Percentiles rank a stretch among this genome's conserved stretches.
These are phyloP conservation scores for Golubevia pallescens DNA, from an alignment of 1,284 basidiomycete genomes.

Conservation along the genomic window DNA sequence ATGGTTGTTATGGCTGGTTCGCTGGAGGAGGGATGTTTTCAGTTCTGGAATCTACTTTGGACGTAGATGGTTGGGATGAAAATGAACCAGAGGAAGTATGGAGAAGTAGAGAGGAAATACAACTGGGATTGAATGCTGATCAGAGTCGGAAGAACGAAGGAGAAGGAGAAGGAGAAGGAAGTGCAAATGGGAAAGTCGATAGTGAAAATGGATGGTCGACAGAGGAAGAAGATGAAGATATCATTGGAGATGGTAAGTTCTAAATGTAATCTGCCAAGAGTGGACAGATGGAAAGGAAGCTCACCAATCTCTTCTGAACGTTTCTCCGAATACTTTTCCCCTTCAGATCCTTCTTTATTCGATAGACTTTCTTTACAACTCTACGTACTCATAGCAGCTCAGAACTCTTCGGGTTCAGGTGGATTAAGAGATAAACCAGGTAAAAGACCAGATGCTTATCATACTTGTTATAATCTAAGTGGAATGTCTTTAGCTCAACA, in stretches of 20 bases:
- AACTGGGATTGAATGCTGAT: conserved; percentile 11
- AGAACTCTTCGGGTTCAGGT: conserved; percentile 73
- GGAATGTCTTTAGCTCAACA: conserved; percentile 54
- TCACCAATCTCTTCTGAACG: conserved; percentile 18
- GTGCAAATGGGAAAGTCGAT: conserved; percentile 47
- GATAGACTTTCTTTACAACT: conserved; percentile 76
- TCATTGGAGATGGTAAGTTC: conserved; percentile 69
- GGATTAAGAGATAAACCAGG: conserved; percentile 94
- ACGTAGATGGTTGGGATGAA: conserved; percentile 34
- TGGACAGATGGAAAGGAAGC: conserved; percentile 1
- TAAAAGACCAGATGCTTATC: conserved; percentile 71
- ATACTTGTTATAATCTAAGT: conserved; percentile 62
- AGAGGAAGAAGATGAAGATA: conserved; percentile 65
- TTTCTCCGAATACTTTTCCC: no score
- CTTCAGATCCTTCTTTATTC: conserved; percentile 5
- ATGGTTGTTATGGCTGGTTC: conserved; percentile 65
- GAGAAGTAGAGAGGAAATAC: conserved; percentile 4
- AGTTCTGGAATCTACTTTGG: conserved; percentile 39
- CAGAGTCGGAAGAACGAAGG: conserved; percentile 12
- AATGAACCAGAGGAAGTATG: conserved; percentile 42
- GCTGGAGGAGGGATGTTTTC: conserved; percentile 54
- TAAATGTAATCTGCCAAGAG: neutral
- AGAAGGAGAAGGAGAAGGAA: conserved; percentile 31
- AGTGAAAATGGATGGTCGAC: conserved; percentile 13
- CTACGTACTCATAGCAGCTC: conserved; percentile 84